Evolutionary conservation across 192 early-diverging fungal genomes (phyloP).

Genomic region (Anaeromyces robustus): DNA sequence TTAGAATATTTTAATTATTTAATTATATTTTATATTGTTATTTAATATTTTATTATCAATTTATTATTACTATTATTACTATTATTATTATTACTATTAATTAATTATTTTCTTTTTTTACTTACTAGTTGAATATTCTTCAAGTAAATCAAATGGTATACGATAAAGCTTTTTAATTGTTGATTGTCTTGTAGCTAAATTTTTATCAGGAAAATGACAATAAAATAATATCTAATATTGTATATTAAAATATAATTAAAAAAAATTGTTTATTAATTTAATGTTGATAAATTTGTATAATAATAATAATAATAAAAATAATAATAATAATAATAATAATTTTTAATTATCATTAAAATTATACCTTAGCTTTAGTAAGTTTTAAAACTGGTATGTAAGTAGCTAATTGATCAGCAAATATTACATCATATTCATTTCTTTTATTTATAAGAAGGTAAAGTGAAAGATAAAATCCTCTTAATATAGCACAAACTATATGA

Average conservation of each 20-base stretch:
- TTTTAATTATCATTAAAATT: too few species aligned
- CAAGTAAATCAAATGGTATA: conserved; percentile 62
- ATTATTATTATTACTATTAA: too few species aligned
- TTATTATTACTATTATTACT: too few species aligned
- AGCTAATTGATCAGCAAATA: conserved; percentile 80
- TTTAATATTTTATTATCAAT: too few species aligned
- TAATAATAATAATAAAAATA: too few species aligned
- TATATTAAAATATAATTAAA: not conserved
- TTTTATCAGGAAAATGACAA: conserved; percentile 89
- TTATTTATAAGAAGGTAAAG: conserved; percentile 22
- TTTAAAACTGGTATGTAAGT: conserved; percentile 67
- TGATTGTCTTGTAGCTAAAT: conserved; percentile 47
- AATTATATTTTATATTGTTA: too few species aligned
- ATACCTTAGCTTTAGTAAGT: conserved; percentile 38
- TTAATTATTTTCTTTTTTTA: too few species aligned
- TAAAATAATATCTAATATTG: conserved; percentile 71
- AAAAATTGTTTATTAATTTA: too few species aligned
- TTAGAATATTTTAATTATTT: too few species aligned
- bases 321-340: too few species aligned
- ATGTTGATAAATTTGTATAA: too few species aligned
- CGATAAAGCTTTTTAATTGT: conserved; percentile 56
- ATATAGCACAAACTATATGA: conserved; percentile 66
- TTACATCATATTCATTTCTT: conserved; percentile 40
- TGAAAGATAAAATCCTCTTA: conserved; percentile 55
- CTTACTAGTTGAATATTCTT: conserved; percentile 75